These are phyloP conservation scores for Omphalotus olearius DNA, from an alignment of 1,284 basidiomycete species.

Conservation along the genomic window DNA sequence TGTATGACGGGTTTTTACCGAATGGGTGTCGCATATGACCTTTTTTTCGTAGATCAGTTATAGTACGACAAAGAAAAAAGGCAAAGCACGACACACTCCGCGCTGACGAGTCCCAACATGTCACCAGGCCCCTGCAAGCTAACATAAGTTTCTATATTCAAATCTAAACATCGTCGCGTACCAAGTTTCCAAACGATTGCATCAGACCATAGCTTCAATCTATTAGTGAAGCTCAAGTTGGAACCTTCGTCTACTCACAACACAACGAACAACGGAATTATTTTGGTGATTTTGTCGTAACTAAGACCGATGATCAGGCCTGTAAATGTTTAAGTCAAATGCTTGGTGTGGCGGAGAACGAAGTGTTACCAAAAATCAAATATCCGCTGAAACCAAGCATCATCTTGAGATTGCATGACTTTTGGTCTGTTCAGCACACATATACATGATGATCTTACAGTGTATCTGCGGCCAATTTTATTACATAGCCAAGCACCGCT, in stretches of 20 bases:
- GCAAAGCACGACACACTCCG: conserved; percentile 42
- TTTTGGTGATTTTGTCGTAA: conserved; percentile 64
- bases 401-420: conserved; percentile 38
- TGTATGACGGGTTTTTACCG: conserved; percentile 31
- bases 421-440: not conserved
- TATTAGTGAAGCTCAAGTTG: conserved; percentile 15
- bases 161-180: conserved; percentile 15
- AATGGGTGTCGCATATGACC: conserved; percentile 65
- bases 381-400: conserved; percentile 75
- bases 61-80: conserved; percentile 3
- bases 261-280: conserved; percentile 63
- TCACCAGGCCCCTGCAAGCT: conserved; percentile 63
- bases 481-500: conserved; percentile 61
- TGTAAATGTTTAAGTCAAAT: not conserved
- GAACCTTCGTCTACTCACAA: conserved; percentile 39
- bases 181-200: conserved; percentile 67
- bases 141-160: not conserved
- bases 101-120: conserved; percentile 65
- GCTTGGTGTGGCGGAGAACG: not conserved
- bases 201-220: conserved; percentile 55
- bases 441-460: conserved; percentile 33
- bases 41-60: conserved; percentile 18
- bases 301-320: conserved; percentile 36
- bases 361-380: conserved; percentile 55
- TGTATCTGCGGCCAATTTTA: conserved; percentile 57